Evolutionary conservation across 495 filamentous ascomycete genomes (phyloP).

Genomic region (Immersiella caudata): DNA sequence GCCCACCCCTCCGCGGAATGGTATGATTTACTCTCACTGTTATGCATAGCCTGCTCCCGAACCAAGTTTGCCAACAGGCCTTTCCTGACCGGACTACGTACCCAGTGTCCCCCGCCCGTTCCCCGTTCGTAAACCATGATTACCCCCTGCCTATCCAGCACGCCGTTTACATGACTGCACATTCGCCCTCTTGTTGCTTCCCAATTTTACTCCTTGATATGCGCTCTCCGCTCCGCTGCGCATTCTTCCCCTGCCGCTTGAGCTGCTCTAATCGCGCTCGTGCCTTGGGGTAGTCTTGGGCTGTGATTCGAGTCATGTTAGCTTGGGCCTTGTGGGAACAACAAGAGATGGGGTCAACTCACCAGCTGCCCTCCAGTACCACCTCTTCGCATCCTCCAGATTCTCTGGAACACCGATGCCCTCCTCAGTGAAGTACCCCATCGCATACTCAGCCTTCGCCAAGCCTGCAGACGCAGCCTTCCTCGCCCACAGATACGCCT

Average conservation of each 20-base stretch:
- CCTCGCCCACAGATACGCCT: constrained; percentile 95
- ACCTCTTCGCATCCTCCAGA: constrained; percentile 92
- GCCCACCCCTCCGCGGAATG: neutral
- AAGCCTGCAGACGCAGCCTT: constrained; percentile 86
- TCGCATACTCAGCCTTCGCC: constrained; percentile 92
- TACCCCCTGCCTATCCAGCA: neutral
- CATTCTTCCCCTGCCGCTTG: constrained; percentile 73
- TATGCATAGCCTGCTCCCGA: neutral
- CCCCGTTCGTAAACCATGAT: neutral
- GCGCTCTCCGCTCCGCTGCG: constrained; percentile 68
- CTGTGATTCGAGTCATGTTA: constrained; percentile 52
- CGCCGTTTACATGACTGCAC: constrained; percentile 69
- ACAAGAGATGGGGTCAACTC: constrained; percentile 48
- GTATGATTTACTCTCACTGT: neutral
- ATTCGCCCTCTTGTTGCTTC: constrained; percentile 84
- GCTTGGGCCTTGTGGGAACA: constrained; percentile 10
- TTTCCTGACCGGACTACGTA: neutral
- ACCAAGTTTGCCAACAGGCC: neutral
- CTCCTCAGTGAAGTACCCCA: constrained; percentile 96
- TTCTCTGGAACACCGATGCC: constrained; percentile 87
- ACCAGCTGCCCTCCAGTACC: constrained; percentile 99
- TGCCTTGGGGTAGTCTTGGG: constrained; percentile 92
- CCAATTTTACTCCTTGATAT: constrained; percentile 81
- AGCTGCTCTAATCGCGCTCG: constrained; percentile 90
- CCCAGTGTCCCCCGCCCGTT: neutral